Conservation (phyloP, 768 basidiomycete species). For the Serendipita indica region DNA sequence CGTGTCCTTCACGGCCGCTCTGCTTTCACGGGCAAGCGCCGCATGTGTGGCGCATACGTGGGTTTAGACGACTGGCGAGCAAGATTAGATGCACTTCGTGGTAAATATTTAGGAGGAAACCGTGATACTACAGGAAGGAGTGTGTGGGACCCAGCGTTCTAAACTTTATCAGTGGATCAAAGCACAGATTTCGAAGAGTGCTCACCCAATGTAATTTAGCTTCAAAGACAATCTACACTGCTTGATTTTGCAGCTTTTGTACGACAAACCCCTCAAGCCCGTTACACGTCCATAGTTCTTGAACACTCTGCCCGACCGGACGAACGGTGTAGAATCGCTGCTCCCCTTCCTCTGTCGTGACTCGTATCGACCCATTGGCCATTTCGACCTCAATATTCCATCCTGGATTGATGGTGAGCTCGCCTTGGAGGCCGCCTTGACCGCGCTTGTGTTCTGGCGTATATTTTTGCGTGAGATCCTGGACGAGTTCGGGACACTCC, state of each 20-base stretch:
- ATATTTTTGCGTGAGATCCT: slow-evolving; percentile 62
- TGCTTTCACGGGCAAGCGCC: slow-evolving; percentile 68
- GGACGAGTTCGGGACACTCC: slow-evolving; percentile 79
- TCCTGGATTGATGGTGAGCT: slow-evolving; percentile 68
- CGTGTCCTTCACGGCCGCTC: slow-evolving; percentile 92
- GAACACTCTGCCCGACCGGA: slow-evolving; percentile 82
- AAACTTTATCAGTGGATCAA: slow-evolving; percentile 15
- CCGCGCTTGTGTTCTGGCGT: slow-evolving; percentile 62
- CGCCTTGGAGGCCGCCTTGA: slow-evolving; percentile 63
- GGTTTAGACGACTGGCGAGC: slow-evolving; percentile 82
- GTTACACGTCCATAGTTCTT: slow-evolving; percentile 94
- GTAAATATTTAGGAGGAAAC: not conserved
- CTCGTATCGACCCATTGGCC: slow-evolving; percentile 50
- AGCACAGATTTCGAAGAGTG: not conserved
- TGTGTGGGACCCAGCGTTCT: slow-evolving; percentile 46
- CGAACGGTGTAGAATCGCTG: slow-evolving; percentile 48
- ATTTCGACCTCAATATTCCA: slow-evolving; percentile 52
- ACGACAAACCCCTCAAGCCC: slow-evolving; percentile 86
- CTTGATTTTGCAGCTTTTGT: slow-evolving; percentile 25
- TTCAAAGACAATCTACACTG: not conserved
- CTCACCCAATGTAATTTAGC: not conserved
- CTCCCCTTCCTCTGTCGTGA: slow-evolving; percentile 33
- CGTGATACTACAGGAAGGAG: slow-evolving; percentile 26
- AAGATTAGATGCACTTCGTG: slow-evolving; percentile 32
- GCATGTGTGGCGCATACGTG: slow-evolving; percentile 94